These are phyloP conservation scores for Mariannaea elegans DNA, from an alignment of 2,329 filamentous ascomycete species.

Conservation along the genomic window DNA sequence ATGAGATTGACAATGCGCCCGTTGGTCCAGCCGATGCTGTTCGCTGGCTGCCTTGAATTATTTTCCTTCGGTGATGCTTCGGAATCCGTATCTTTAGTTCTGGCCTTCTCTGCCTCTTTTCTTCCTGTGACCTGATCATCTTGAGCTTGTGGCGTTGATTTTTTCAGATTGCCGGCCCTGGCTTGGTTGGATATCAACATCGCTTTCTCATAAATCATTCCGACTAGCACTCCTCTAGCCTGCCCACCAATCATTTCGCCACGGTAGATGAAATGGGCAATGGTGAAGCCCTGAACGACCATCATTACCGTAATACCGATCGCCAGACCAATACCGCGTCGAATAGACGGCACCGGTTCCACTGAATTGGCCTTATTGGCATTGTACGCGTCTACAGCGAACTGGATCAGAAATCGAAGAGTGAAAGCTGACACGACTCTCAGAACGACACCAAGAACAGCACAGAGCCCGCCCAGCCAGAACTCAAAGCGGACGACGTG, in stretches of 20 bases:
- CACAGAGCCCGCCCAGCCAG: slow-evolving; percentile 80
- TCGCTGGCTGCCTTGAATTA: background rate
- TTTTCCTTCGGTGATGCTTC: background rate
- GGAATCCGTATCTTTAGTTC: background rate
- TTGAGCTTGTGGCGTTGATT: too few species aligned
- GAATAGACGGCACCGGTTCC: slow-evolving; percentile 61
- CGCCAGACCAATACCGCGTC: slow-evolving; percentile 3
- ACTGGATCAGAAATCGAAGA: slow-evolving; percentile 87
- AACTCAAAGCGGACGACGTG: slow-evolving; percentile 89
- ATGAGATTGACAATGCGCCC: slow-evolving; percentile 16
- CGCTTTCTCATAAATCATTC: slow-evolving; percentile 15
- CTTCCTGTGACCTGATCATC: background rate
- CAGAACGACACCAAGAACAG: slow-evolving; percentile 74
- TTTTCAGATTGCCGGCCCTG: background rate
- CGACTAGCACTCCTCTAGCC: background rate
- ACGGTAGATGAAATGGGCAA: slow-evolving; percentile 12
- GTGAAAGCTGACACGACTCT: slow-evolving; percentile 87
- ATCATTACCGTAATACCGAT: slow-evolving; percentile 5
- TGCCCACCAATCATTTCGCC: background rate
- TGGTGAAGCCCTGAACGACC: background rate
- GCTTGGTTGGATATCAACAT: slow-evolving; percentile 1
- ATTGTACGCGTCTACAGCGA: slow-evolving; percentile 81
- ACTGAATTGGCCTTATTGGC: slow-evolving; percentile 56
- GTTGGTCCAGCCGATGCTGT: slow-evolving; percentile 1
- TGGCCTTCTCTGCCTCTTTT: slow-evolving; percentile 1